Evolutionary conservation across 768 basidiomycete species (phyloP), one percentile per base, ranked within the genome.

Genomic region (Saitozyma sp.): DNA sequence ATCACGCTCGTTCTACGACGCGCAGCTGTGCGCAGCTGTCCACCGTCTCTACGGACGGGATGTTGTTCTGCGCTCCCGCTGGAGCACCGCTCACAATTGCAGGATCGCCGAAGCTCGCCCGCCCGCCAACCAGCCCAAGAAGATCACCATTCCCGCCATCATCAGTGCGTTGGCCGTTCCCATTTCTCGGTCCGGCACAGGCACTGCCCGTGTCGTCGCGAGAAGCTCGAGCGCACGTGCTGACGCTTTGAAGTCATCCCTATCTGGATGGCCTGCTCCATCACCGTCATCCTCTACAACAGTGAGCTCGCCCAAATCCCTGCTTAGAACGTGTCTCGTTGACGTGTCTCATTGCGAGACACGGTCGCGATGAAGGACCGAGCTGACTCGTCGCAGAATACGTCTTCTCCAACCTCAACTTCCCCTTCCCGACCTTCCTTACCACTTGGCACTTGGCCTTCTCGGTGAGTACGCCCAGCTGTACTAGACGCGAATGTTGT

Each of bases 251-350:
- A 37, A 78, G 77, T 79, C 66, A 79, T 96, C 60, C 93, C 91
- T 37, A 82, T 95, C 59, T 98, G 95, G 95, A 97, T 96, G 73
- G 81, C 86, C 17, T 88, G 95, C 69, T 89, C 88, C 67, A 91
- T 92, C 29, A 78, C 86, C 8, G 94, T 97, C 77, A 97, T 97
- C 81, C 87, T 96, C 62, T 96, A 97, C 86, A 96, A 96, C 85
- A 95, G 71, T 73, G 48, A 54, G 92, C 79, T 87, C 29, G 87
- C 72, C 80, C 91, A 69, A 92, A 48, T 50, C 39, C 20, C 20
- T 19, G n/a, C n/a, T 37, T 37, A 29, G 7, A 20, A 20, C 9
- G 16, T 29, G 29, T 20, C 19, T 8, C 9, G 56, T 38, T 56
- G 1, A 17, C 2, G 50, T 40, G 8, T 11, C 39, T 59, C 29